Conservation (phyloP, 2,329 filamentous ascomycete genomes). For the Microcyclospora pomicola region DNA sequence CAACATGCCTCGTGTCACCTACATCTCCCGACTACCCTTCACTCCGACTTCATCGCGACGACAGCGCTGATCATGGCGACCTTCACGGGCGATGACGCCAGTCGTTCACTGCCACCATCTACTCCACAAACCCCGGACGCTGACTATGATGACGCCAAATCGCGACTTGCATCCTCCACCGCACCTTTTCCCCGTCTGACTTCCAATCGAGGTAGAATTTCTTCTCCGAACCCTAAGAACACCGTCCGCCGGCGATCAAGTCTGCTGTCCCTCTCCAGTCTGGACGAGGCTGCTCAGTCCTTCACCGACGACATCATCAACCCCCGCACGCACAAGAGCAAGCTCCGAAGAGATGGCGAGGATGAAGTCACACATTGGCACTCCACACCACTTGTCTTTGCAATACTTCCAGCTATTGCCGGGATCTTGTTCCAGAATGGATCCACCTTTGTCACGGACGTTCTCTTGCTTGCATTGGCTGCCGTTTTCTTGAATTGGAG, state of each 20-base stretch:
- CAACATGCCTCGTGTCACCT: too few relatives aligned
- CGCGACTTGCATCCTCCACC: too few relatives aligned
- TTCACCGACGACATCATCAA: conserved; percentile 59
- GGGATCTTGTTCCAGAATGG: conserved; percentile 78
- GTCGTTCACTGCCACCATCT: too few relatives aligned
- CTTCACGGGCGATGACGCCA: too few relatives aligned
- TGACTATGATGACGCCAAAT: too few relatives aligned
- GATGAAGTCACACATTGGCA: conserved; percentile 57
- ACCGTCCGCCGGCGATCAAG: conserved; percentile 52
- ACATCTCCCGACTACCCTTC: too few relatives aligned
- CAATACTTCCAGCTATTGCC: conserved; percentile 71
- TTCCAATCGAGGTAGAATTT: too few relatives aligned
- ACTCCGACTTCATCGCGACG: too few relatives aligned
- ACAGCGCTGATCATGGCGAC: too few relatives aligned
- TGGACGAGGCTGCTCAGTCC: conserved; percentile 51
- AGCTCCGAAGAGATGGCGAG: conserved; percentile 22
- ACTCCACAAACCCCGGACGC: too few relatives aligned
- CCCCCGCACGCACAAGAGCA: conserved; percentile 22
- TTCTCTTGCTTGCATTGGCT: conserved; percentile 65
- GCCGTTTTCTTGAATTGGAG: conserved; percentile 88
- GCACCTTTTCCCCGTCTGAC: too few relatives aligned
- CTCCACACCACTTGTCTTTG: conserved; percentile 67
- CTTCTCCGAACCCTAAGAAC: too few relatives aligned
- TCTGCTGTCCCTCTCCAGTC: conserved; percentile 60
- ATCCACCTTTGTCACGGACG: conserved; percentile 67